phyloP scores from a whole-genome alignment of 352 stramenopile genomes.

The Bremia lactucae region DNA sequence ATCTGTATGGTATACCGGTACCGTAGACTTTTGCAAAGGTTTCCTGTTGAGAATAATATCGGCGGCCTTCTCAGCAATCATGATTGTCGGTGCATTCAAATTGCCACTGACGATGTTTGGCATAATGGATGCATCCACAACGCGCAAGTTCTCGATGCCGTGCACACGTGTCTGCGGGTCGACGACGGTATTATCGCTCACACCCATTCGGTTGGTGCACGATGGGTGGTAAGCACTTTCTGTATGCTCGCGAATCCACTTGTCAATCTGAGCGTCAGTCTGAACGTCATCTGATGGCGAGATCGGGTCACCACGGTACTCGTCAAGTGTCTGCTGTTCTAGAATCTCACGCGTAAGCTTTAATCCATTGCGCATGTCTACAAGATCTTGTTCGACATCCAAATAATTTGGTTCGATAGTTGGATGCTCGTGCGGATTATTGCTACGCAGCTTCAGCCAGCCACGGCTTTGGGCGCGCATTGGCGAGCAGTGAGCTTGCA shows the following conservation, averaged over 20 bases:
- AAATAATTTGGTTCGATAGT: constrained; percentile 87
- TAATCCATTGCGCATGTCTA: constrained; percentile 71
- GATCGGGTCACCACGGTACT: constrained; percentile 70
- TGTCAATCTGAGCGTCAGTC: constrained; percentile 67
- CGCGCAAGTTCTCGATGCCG: constrained; percentile 76
- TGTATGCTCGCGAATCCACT: constrained; percentile 74
- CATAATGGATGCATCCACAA: constrained; percentile 91
- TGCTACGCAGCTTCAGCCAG: constrained; percentile 67
- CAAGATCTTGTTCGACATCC: constrained; percentile 60
- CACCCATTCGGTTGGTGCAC: constrained; percentile 86
- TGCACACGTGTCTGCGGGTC: constrained; percentile 80
- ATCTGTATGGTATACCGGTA: constrained; percentile 55
- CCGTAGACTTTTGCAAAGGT: constrained; percentile 58
- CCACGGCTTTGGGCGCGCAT: constrained; percentile 83
- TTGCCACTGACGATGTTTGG: constrained; percentile 92
- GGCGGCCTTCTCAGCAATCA: constrained; percentile 89
- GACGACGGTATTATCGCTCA: constrained; percentile 79
- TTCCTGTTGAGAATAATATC: constrained; percentile 84
- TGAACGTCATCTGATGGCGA: constrained; percentile 54
- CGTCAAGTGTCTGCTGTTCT: constrained; percentile 77
- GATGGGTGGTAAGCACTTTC: constrained; percentile 86
- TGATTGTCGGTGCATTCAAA: constrained; percentile 89
- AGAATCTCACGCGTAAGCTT: constrained; percentile 81
- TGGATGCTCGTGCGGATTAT: constrained; percentile 61
- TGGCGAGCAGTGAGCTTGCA: constrained; percentile 82